phyloP scores from a whole-genome alignment of 768 basidiomycete genomes.

The Mycena olivaceomarginata region DNA sequence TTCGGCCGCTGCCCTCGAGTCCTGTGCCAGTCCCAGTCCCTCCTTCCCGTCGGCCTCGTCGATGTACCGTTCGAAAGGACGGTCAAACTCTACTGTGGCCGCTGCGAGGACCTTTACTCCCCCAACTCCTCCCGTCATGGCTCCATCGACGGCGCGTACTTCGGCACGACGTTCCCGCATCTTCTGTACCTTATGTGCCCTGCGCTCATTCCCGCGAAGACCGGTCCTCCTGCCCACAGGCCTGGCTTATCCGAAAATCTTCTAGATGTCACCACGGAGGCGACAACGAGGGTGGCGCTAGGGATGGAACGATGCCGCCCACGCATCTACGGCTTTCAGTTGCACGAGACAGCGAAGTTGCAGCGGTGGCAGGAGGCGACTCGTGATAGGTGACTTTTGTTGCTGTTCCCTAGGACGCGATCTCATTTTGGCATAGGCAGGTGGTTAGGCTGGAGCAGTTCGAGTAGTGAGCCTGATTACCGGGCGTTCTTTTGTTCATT shows the following conservation, averaged over 20 bases:
- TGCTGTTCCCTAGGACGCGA: slow-evolving; percentile 24
- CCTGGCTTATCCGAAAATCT: too few species aligned
- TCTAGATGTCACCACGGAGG: too few species aligned
- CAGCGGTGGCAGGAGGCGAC: slow-evolving; percentile 99
- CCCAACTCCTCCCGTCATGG: slow-evolving; percentile 98
- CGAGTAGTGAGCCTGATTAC: slow-evolving; percentile 50
- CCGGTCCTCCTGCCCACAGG: slow-evolving; percentile 61
- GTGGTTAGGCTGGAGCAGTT: slow-evolving; percentile 69
- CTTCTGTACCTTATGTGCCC: slow-evolving; percentile 98
- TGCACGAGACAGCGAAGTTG: slow-evolving; percentile 94
- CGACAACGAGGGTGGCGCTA: slow-evolving; percentile 85
- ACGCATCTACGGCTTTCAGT: slow-evolving; percentile 97
- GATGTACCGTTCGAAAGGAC: slow-evolving; percentile 99
- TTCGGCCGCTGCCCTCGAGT: slow-evolving; percentile 99
- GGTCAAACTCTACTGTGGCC: slow-evolving; percentile 98
- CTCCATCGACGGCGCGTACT: slow-evolving; percentile 98
- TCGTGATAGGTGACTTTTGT: slow-evolving; percentile 77
- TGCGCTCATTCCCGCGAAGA: slow-evolving; percentile 91
- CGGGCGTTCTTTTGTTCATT: too few species aligned
- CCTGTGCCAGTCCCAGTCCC: slow-evolving; percentile 94
- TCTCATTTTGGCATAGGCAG: slow-evolving; percentile 56
- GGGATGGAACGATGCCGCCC: slow-evolving; percentile 96
- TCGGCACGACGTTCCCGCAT: slow-evolving; percentile 98
- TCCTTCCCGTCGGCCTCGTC: slow-evolving; percentile 97
- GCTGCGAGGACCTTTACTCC: slow-evolving; percentile 98